phyloP scores from a whole-genome alignment of 2,329 filamentous ascomycete species.

The Pseudogymnoascus pannorum region DNA sequence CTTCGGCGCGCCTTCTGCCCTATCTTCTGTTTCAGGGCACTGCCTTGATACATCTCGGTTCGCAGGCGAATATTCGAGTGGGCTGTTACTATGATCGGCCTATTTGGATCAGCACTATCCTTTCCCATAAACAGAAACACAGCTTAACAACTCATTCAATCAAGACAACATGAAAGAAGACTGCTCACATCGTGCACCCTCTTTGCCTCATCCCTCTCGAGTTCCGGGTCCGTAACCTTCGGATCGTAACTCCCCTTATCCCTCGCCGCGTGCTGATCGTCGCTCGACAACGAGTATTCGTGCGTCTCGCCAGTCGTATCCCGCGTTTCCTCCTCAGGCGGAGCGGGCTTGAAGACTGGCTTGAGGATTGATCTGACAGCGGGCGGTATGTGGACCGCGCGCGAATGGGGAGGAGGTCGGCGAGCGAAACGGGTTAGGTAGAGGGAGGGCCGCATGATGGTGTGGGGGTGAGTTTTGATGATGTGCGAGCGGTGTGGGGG shows the following conservation, averaged over 20 bases:
- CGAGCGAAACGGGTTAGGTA: neutral
- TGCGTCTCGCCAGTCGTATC: neutral
- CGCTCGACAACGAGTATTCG: conserved; percentile 1
- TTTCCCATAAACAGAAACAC: neutral
- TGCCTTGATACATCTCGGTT: neutral
- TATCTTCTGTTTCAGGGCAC: neutral
- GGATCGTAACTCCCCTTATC: conserved; percentile 1
- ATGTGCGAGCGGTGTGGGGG: neutral
- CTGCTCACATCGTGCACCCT: neutral
- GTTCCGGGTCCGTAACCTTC: neutral
- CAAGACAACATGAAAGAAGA: neutral
- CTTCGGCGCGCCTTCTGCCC: neutral
- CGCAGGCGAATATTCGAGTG: conserved; percentile 1
- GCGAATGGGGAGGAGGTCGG: neutral
- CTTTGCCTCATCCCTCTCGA: neutral
- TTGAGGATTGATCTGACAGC: neutral
- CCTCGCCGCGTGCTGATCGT: neutral
- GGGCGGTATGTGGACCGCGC: neutral
- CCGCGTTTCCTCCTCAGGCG: neutral
- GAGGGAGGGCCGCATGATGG: neutral
- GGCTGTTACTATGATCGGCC: neutral
- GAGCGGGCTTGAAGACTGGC: neutral
- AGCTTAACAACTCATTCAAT: neutral
- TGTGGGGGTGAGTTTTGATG: neutral
- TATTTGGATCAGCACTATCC: neutral